phyloP scores from a whole-genome alignment of 805 yeast species.

The Cyberlindnera subsufficiens region DNA sequence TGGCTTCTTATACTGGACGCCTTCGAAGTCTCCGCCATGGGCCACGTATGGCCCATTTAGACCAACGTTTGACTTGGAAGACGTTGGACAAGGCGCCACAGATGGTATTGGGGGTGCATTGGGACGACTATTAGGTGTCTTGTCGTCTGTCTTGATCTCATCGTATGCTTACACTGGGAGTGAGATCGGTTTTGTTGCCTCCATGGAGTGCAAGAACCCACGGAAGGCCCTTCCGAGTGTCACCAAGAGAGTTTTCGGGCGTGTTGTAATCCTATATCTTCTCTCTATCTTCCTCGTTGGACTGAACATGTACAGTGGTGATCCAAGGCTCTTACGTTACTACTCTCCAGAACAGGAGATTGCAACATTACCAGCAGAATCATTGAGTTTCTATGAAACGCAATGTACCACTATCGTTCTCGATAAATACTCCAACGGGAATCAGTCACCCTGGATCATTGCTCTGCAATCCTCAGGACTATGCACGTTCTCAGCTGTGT shows the following conservation, averaged over 20 bases:
- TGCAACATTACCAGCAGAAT: slow-evolving; percentile 3
- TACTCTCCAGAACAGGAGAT: slow-evolving; percentile 19
- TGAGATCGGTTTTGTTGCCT: slow-evolving; percentile 77
- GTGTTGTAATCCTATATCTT: slow-evolving; percentile 60
- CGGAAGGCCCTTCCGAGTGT: slow-evolving; percentile 73
- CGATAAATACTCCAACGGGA: slow-evolving; percentile 20
- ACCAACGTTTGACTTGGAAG: slow-evolving; percentile 64
- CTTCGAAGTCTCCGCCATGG: slow-evolving; percentile 40
- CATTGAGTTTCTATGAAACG: slow-evolving; percentile 3
- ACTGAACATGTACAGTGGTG: slow-evolving; percentile 70
- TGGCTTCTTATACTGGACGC: slow-evolving; percentile 72
- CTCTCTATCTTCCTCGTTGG: slow-evolving; percentile 66
- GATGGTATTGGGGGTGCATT: slow-evolving; percentile 54
- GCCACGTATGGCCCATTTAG: slow-evolving; percentile 65
- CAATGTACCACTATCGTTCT: slow-evolving; percentile 4
- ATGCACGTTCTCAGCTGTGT: slow-evolving; percentile 41
- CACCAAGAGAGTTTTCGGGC: slow-evolving; percentile 67
- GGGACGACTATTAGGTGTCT: slow-evolving; percentile 56
- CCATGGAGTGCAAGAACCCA: slow-evolving; percentile 83
- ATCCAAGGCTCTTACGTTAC: slow-evolving; percentile 62
- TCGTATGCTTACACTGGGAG: slow-evolving; percentile 78
- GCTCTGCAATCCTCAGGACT: slow-evolving; percentile 48
- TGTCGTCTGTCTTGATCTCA: slow-evolving; percentile 58
- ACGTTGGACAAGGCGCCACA: slow-evolving; percentile 46
- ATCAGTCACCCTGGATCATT: slow-evolving; percentile 55